Evolutionary conservation across 2,329 filamentous ascomycete genomes (phyloP), one percentile per base, ranked within the genome.

Genomic region (Pseudogymnoascus sp.): DNA sequence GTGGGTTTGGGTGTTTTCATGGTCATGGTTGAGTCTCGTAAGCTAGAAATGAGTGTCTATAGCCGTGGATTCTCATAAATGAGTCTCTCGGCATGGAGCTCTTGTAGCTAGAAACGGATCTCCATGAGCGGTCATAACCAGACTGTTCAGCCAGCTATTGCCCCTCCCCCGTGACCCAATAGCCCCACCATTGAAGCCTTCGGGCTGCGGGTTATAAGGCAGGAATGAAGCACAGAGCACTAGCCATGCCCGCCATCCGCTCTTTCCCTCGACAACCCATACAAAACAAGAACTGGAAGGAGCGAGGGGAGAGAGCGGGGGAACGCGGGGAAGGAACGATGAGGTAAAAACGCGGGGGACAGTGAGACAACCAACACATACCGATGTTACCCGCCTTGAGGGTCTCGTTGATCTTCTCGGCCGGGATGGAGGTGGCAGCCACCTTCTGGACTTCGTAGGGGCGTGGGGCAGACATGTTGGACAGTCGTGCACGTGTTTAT

Each of bases 381-480:
- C 85, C 85, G 68, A 87, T 86, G 70, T 78, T 82, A 72, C 76
- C 83, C 17, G 84, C 86, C 62, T 82, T 80, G 70, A 88, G 87
- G 29, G 82, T 84, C 69, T 76, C 76, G 73, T 88, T 84, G 66
- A 88, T 88, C 64, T 83, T 77, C 10, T 80, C 79, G 21, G 83
- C 74, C 35, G 78, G 73, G 61, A 88, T 72, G 5, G 71, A 70
- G 11, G 78, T 80, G 40, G 77, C 80, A 68, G 78, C 72, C 70
- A 86, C 79, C 67, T 78, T 71, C 65, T 84, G 82, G n/a, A 86
- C 75, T 69, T 81, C 79, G 72, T 87, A 87, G 65, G 13, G 44
- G 44, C 44, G 23, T 11, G 40, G 10, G 9, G 5, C 5, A 44
- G 40, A 44, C 40, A 44, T 44, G 1, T 21, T 44, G 19, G 17